These are phyloP conservation scores for Pistacia vera DNA, from an alignment of 345 rosid genomes.

Conservation along the genomic window DNA sequence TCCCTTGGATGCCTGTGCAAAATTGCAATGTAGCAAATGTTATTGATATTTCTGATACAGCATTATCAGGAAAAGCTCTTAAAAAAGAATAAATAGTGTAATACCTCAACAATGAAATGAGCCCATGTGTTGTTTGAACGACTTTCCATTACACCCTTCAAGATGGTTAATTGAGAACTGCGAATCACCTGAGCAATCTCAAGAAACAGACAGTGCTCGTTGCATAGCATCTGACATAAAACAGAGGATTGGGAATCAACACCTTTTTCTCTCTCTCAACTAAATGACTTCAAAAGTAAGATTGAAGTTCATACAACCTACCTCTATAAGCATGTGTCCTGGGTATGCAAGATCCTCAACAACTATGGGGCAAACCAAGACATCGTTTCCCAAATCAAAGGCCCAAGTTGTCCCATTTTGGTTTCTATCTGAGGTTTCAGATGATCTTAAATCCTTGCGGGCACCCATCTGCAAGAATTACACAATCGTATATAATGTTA, in stretches of 20 bases:
- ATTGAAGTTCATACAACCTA: conserved; percentile 1
- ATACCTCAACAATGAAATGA: conserved; percentile 64
- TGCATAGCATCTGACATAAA: conserved; percentile 60
- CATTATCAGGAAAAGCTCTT: not conserved
- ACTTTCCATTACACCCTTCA: conserved; percentile 50
- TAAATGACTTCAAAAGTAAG: not conserved
- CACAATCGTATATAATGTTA: not conserved
- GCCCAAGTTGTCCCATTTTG: conserved; percentile 50
- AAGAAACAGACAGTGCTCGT: conserved; percentile 48
- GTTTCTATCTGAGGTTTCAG: conserved; percentile 22
- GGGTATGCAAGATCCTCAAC: conserved; percentile 64
- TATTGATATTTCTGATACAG: too few relatives aligned
- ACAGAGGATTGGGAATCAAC: not conserved
- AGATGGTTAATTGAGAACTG: conserved; percentile 42
- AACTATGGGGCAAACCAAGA: conserved; percentile 49
- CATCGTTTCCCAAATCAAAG: conserved; percentile 44
- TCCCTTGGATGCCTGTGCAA: conserved; percentile 48
- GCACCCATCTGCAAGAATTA: conserved; percentile 24
- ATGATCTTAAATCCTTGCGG: conserved; percentile 31
- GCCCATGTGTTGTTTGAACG: conserved; percentile 54
- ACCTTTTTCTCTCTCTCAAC: too few relatives aligned
- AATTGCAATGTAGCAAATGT: conserved; percentile 6
- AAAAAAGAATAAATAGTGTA: not conserved
- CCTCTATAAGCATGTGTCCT: conserved; percentile 69
- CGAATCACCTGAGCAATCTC: conserved; percentile 62